These are phyloP conservation scores for Pseudocercospora cruenta DNA, from an alignment of 2,329 filamentous ascomycete species.

Conservation along the genomic window DNA sequence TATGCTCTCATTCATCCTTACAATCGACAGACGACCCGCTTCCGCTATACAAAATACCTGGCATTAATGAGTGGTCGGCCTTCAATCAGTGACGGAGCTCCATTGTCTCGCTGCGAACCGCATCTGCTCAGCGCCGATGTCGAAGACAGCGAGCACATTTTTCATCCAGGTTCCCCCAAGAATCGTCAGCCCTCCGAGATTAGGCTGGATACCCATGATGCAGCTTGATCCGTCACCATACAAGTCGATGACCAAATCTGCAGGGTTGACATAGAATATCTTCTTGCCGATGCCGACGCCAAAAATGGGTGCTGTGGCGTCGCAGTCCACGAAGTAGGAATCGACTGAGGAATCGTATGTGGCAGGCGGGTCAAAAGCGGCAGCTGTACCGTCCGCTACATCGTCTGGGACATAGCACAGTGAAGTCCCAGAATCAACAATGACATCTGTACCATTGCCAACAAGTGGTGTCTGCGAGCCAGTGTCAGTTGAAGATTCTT, in stretches of 20 bases:
- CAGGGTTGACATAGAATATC: slow-evolving; percentile 37
- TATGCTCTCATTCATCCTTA: not conserved
- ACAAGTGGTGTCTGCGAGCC: slow-evolving; percentile 16
- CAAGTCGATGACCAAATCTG: slow-evolving; percentile 35
- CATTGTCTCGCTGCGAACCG: slow-evolving; percentile 47
- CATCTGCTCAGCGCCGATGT: slow-evolving; percentile 53
- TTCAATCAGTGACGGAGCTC: not conserved
- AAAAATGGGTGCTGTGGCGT: slow-evolving; percentile 46
- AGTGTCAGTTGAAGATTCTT: not conserved
- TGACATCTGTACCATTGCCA: slow-evolving; percentile 42
- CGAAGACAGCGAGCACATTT: slow-evolving; percentile 56
- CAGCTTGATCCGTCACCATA: slow-evolving; percentile 29
- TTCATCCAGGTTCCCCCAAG: slow-evolving; percentile 55
- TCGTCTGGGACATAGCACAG: slow-evolving; percentile 44
- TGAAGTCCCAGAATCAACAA: slow-evolving; percentile 52
- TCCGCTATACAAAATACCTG: not conserved
- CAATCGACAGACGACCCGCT: not conserved
- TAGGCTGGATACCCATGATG: slow-evolving; percentile 40
- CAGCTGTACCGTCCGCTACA: slow-evolving; percentile 45
- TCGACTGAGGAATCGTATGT: slow-evolving; percentile 36
- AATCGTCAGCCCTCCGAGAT: slow-evolving; percentile 42
- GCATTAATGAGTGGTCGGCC: not conserved
- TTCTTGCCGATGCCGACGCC: slow-evolving; percentile 46
- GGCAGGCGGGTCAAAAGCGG: slow-evolving; percentile 49
- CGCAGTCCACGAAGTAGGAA: slow-evolving; percentile 48